A percentile compares a stretch with the other conserved stretches of the same genome.
These are phyloP conservation scores for Mariannaea sp. DNA, from an alignment of 2,329 filamentous ascomycete species.

Conservation along the genomic window DNA sequence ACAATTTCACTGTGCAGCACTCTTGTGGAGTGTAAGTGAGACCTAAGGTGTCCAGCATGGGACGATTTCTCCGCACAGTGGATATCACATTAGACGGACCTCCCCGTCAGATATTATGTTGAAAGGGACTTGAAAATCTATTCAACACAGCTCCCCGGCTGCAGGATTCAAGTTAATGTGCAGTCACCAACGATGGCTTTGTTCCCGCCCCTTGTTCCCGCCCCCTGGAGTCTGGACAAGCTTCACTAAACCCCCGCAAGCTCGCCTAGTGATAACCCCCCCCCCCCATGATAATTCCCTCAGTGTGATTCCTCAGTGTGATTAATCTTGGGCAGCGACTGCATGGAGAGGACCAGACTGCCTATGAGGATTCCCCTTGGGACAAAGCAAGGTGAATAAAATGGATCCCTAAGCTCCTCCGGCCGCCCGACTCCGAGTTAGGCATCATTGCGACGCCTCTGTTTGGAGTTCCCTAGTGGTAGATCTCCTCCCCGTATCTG, in stretches of 20 bases:
- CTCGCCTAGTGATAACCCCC: neutral
- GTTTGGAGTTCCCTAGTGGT: neutral
- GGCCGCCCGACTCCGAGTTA: neutral
- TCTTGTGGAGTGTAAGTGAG: too few species aligned
- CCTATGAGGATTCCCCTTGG: too few species aligned
- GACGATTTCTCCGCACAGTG: too few species aligned
- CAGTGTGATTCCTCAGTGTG: neutral
- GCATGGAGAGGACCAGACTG: neutral
- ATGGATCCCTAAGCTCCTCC: neutral
- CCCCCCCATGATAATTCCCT: neutral
- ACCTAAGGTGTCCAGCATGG: too few species aligned
- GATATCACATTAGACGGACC: too few species aligned
- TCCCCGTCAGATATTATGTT: too few species aligned
- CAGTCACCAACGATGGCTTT: too few species aligned
- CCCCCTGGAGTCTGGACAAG: neutral
- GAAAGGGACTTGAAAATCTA: too few species aligned
- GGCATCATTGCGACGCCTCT: neutral
- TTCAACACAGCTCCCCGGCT: too few species aligned
- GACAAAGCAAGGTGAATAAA: neutral
- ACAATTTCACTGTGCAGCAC: too few species aligned
- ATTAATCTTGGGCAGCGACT: neutral
- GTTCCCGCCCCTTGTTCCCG: neutral
- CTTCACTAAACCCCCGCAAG: neutral
- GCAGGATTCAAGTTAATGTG: too few species aligned
- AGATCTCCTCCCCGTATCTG: too few species aligned